Percentiles rank a stretch among this genome's conserved stretches.
phyloP scores from a whole-genome alignment of 768 basidiomycete species.

The Auriscalpium microsporum region DNA sequence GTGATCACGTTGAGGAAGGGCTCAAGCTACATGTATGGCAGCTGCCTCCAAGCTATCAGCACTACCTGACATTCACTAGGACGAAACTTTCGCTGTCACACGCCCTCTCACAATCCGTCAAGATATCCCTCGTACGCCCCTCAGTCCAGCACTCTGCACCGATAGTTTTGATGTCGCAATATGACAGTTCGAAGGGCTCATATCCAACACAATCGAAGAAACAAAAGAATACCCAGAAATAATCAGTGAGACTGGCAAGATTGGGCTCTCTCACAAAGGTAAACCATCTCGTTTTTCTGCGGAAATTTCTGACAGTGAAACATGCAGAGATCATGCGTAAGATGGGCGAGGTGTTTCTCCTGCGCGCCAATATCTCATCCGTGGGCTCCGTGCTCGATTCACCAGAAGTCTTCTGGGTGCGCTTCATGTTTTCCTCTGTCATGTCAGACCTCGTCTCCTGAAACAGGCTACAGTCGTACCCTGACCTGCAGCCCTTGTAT shows the following conservation, averaged over 20 bases:
- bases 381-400: conserved; percentile 97
- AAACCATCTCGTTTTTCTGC: conserved; percentile 1
- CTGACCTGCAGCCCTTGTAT: conserved; percentile 91
- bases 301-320: background rate
- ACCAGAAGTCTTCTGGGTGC: conserved; percentile 92
- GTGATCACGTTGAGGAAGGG: conserved; percentile 92
- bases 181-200: conserved; percentile 78
- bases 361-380: conserved; percentile 90
- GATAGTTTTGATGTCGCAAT: background rate
- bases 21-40: conserved; percentile 84
- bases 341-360: conserved; percentile 88
- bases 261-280: conserved; percentile 84
- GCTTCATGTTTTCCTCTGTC: conserved; percentile 16
- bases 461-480: conserved; percentile 56
- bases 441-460: conserved; percentile 14
- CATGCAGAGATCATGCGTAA: conserved; percentile 88
- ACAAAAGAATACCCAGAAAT: conserved; percentile 94
- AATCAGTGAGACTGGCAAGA: conserved; percentile 91
- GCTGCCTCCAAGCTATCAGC: conserved; percentile 10
- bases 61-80: conserved; percentile 36
- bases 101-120: conserved; percentile 92
- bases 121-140: conserved; percentile 73
- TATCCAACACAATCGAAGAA: conserved; percentile 89
- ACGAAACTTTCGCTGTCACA: conserved; percentile 93
- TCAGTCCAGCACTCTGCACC: background rate